phyloP scores from a whole-genome alignment of 345 rosid species.

The Gossypium ekmanianum region DNA sequence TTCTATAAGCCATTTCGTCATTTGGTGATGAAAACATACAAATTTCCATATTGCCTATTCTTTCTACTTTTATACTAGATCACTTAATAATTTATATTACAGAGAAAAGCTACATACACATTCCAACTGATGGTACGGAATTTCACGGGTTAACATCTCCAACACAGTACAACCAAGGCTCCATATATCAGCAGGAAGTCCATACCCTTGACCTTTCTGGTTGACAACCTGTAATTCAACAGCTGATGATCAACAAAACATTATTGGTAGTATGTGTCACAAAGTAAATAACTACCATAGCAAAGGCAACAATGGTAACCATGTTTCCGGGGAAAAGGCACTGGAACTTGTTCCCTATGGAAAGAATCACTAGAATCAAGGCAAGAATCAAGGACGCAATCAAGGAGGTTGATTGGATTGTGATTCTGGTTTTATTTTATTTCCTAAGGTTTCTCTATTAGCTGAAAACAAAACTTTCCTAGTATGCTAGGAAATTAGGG shows the following conservation, averaged over 20 bases:
- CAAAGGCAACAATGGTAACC: not conserved
- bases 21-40: not conserved
- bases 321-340: not conserved
- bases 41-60: not conserved
- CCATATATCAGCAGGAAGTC: constrained; percentile 85
- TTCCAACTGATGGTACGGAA: constrained; percentile 62
- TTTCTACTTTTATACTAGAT: not conserved
- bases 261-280: not conserved
- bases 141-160: constrained; percentile 68
- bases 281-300: not conserved
- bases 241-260: constrained; percentile 1
- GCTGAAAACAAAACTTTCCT: no score
- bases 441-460: no score
- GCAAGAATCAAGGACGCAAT: no score
- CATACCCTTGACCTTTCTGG: constrained; percentile 57
- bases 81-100: not conserved
- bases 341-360: not conserved
- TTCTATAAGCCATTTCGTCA: not conserved
- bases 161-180: constrained; percentile 92
- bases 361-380: no score
- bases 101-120: constrained; percentile 40
- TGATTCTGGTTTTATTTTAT: no score
- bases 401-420: no score
- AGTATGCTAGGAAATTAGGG: no score
- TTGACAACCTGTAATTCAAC: constrained; percentile 57